Evolutionary conservation across 2,329 filamentous ascomycete genomes (phyloP).

Genomic region (Seiridium cupressi): DNA sequence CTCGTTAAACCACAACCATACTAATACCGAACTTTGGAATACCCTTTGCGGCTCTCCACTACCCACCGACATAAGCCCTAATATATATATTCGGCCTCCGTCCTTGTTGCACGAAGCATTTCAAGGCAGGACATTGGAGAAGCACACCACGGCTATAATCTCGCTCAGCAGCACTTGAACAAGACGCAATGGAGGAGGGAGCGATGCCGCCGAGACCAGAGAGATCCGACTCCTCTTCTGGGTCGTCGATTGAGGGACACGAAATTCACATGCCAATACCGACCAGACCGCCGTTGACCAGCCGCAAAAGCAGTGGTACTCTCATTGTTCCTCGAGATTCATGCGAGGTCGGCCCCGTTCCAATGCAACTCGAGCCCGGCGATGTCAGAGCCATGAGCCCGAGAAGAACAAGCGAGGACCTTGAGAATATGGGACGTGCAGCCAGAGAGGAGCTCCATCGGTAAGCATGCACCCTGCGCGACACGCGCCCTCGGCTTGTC

Average conservation of each 20-base stretch:
- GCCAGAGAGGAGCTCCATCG: conserved; percentile 66
- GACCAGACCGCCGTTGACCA: conserved; percentile 65
- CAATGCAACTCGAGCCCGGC: conserved; percentile 77
- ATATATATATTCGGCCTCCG: not conserved
- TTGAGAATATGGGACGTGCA: conserved; percentile 82
- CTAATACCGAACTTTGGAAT: not conserved
- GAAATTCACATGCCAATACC: conserved; percentile 41
- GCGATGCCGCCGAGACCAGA: not conserved
- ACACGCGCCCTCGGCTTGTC: not conserved
- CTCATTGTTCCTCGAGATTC: conserved; percentile 79
- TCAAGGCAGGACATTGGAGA: too few species aligned
- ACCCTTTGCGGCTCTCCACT: not conserved
- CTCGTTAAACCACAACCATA: not conserved
- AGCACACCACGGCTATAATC: too few species aligned
- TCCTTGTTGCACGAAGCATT: too few species aligned
- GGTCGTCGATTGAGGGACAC: not conserved
- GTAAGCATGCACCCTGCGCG: conserved; percentile 33
- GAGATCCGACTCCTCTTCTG: conserved; percentile 5
- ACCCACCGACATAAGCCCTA: not conserved
- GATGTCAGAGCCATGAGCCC: conserved; percentile 96
- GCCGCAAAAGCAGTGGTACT: conserved; percentile 76
- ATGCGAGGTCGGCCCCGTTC: conserved; percentile 68
- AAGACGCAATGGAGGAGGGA: not conserved
- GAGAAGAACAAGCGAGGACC: conserved; percentile 82
- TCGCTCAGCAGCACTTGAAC: too few species aligned